phyloP scores from a whole-genome alignment of 495 filamentous ascomycete species.

The Penicillium canescens region DNA sequence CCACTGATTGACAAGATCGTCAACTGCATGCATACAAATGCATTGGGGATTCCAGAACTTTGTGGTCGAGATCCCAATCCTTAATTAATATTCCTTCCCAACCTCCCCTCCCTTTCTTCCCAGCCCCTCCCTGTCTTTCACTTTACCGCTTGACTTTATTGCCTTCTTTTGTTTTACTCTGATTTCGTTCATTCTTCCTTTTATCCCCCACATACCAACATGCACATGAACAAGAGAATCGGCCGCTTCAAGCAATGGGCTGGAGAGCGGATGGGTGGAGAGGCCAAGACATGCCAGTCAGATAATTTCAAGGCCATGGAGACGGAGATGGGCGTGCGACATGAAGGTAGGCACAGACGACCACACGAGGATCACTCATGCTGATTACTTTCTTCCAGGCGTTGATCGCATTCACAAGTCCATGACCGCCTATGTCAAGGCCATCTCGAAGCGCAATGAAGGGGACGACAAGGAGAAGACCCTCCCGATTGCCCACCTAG shows the following conservation, averaged over 20 bases:
- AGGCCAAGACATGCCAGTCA: constrained; percentile 82
- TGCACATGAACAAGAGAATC: constrained; percentile 96
- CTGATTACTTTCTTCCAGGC: constrained; percentile 48
- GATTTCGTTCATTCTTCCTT: constrained; percentile 7
- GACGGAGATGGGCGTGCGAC: constrained; percentile 86
- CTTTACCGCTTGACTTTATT: constrained; percentile 2
- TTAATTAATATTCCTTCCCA: constrained; percentile 12
- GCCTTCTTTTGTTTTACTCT: not conserved
- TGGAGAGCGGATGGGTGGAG: constrained; percentile 93
- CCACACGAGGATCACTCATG: not conserved
- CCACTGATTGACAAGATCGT: constrained; percentile 15
- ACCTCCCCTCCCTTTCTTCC: constrained; percentile 14
- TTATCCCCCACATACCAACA: constrained; percentile 34
- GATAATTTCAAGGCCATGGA: constrained; percentile 95
- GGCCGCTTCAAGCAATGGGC: constrained; percentile 99
- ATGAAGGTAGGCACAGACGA: constrained; percentile 67
- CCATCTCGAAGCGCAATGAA: constrained; percentile 82
- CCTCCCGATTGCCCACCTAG: constrained; percentile 77
- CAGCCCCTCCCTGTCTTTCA: constrained; percentile 15
- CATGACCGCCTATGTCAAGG: constrained; percentile 87
- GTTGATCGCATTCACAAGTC: constrained; percentile 91
- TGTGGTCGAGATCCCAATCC: not conserved
- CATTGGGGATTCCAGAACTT: constrained; percentile 21
- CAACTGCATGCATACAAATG: constrained; percentile 27
- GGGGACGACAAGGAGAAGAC: constrained; percentile 83